phyloP scores from a whole-genome alignment of 1,284 basidiomycete genomes.

The Papiliotrema terrestris region DNA sequence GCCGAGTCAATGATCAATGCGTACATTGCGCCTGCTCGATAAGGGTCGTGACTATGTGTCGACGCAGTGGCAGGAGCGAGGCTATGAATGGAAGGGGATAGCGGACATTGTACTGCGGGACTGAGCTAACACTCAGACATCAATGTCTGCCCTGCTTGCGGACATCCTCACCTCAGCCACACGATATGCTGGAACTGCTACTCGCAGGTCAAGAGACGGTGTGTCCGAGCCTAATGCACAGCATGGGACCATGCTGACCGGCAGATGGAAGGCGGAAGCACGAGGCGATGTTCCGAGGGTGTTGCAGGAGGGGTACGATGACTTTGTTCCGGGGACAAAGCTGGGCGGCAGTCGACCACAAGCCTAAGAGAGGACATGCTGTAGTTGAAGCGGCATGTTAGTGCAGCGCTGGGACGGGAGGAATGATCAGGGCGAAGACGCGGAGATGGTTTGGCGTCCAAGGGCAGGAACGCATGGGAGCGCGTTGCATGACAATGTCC shows the following conservation, averaged over 20 bases:
- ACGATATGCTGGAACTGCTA: constrained; percentile 85
- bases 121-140: constrained; percentile 60
- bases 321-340: neutral
- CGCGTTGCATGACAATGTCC: neutral
- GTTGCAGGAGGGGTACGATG: neutral
- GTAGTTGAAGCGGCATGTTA: no score
- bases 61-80: neutral
- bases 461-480: neutral
- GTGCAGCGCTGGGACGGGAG: neutral
- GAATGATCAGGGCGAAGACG: neutral
- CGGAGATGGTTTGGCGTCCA: no score
- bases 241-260: constrained; percentile 47
- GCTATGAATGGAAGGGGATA: no score
- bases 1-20: neutral
- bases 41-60: neutral
- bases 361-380: neutral
- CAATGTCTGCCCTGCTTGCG: constrained; percentile 88
- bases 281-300: constrained; percentile 8
- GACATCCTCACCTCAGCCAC: constrained; percentile 80
- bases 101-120: no score
- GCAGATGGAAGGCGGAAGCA: constrained; percentile 36
- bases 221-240: constrained; percentile 6
- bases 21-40: no score
- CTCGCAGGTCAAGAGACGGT: constrained; percentile 63
- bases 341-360: neutral